Evolutionary conservation across 495 filamentous ascomycete genomes (phyloP).

Genomic region (Tuber microsphaerosporum): DNA sequence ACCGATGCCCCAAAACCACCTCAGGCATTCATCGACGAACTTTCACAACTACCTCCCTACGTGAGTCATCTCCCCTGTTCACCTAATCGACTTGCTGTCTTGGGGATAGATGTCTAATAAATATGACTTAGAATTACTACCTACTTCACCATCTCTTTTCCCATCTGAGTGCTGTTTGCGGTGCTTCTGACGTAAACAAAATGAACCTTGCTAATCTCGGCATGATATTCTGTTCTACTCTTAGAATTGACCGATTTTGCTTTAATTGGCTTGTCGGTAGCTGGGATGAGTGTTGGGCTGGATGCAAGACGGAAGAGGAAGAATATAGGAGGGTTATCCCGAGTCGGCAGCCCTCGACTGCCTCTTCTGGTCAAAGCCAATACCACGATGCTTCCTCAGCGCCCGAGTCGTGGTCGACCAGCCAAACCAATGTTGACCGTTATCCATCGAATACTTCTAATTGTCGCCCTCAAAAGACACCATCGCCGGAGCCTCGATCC

Average conservation of each 20-base stretch:
- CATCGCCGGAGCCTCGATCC: conserved; percentile 21
- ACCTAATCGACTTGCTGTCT: background rate
- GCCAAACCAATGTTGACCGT: conserved; percentile 28
- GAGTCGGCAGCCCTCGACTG: conserved; percentile 24
- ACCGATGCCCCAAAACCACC: conserved; percentile 37
- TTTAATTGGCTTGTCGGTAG: conserved; percentile 41
- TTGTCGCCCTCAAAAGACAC: conserved; percentile 16
- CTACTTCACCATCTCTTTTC: conserved; percentile 40
- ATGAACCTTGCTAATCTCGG: conserved; percentile 41
- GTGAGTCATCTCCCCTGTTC: conserved; percentile 21
- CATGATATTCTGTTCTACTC: conserved; percentile 42
- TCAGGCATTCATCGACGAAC: conserved; percentile 38
- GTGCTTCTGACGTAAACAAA: conserved; percentile 40
- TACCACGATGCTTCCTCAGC: conserved; percentile 20
- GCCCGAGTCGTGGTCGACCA: conserved; percentile 21
- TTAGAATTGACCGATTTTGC: conserved; percentile 40
- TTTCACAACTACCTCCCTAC: conserved; percentile 41
- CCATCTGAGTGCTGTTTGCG: conserved; percentile 35
- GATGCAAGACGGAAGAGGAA: conserved; percentile 38
- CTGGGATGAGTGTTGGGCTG: conserved; percentile 40
- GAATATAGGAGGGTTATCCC: conserved; percentile 33
- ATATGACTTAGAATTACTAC: conserved; percentile 37
- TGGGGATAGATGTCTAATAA: conserved; percentile 3
- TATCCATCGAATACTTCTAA: conserved; percentile 33
- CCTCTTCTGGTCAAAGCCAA: conserved; percentile 24